These are phyloP conservation scores for Leishmania major DNA, from an alignment of 208 protist species.

Conservation along the genomic window DNA sequence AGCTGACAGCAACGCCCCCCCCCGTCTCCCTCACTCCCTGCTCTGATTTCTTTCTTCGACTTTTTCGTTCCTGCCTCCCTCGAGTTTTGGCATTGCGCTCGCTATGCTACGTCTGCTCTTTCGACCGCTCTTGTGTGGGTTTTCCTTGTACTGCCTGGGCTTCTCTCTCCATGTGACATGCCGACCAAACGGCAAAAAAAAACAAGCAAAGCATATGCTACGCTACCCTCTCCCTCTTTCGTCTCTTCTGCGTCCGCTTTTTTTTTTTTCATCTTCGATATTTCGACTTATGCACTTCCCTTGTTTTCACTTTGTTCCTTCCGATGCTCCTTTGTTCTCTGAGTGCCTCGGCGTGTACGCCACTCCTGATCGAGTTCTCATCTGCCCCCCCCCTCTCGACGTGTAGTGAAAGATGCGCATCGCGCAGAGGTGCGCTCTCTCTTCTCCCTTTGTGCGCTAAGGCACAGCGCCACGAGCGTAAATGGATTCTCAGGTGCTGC, in stretches of 20 bases:
- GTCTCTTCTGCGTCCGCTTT: constrained; percentile 2
- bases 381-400: background rate
- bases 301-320: background rate
- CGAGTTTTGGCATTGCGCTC: background rate
- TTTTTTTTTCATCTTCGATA: background rate
- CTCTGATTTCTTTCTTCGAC: background rate
- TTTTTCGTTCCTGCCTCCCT: background rate
- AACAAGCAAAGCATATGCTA: too few species aligned
- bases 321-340: background rate
- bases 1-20: background rate
- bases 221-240: background rate
- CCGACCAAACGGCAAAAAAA: background rate
- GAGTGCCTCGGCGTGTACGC: background rate
- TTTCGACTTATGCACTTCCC: constrained; percentile 1
- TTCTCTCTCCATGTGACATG: background rate
- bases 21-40: background rate
- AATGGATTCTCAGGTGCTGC: background rate
- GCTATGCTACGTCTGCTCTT: background rate
- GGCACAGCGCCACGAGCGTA: background rate
- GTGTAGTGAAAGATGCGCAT: background rate
- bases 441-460: background rate
- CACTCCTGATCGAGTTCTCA: background rate
- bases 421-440: background rate
- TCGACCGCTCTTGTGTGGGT: background rate
- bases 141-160: background rate